Evolutionary conservation across 2,329 filamentous ascomycete genomes (phyloP), one percentile per base, ranked within the genome.

Genomic region (Pyrenophora seminiperda): DNA sequence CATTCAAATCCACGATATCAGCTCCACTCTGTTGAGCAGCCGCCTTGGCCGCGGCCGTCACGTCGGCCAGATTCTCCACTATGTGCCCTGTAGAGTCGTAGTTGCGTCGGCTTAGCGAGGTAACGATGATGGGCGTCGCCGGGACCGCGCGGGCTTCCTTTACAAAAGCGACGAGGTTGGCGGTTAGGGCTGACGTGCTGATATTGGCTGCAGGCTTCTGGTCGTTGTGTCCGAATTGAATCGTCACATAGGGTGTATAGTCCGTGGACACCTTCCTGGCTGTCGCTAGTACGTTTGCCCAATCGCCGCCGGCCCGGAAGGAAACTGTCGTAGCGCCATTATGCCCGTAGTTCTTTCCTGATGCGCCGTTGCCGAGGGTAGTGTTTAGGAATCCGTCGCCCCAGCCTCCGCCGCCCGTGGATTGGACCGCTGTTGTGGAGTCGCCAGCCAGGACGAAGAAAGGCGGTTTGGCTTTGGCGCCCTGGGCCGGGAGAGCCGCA

Each of bases 171-270:
- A 77, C 72, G 0, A 86, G 72, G 39, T 84, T 83, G 2, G 65
- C 65, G 19, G 78, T 74, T 61, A 79, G 84, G 43, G 77, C 57
- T 0, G 72, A 67, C 10, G 82, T 66, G 2, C 71, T 70, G 45
- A 85, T 65, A 7, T 63, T 63, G 67, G 54, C 76, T 71, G 17
- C 73, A 69, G 3, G 68, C 68, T n/a, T 75, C 58, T 81, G 83
- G 61, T 86, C 83, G 50, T 86, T 86, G 64, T 86, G 83, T 0
- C 83, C 83, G 50, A 85, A 85, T 72, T 72, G 73, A 13, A 85
- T 82, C 0, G 81, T 83, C 5, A 84, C 81, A 43, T 78, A 82
- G 5, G 76, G 73, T 4, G 72, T 57, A 51, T 75, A 76, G 4
- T 63, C 69, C 14, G 74, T 65, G 0, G 67, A 65, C 27, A 68